A percentile compares a stretch with the other conserved stretches of the same genome.
These are phyloP conservation scores for Beauveria australis DNA, from an alignment of 2,329 filamentous ascomycete genomes.

Conservation along the genomic window DNA sequence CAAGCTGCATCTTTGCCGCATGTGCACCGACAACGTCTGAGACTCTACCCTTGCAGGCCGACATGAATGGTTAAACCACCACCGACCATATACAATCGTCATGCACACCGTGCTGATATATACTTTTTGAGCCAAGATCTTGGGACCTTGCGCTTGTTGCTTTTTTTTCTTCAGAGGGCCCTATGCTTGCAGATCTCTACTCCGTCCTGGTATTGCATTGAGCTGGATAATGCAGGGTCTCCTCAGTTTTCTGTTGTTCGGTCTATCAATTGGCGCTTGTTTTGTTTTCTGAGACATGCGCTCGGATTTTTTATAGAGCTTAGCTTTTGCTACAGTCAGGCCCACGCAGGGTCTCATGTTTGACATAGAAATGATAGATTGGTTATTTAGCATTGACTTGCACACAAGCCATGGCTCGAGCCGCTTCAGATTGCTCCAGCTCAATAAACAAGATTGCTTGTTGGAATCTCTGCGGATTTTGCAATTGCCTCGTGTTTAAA, in stretches of 20 bases:
- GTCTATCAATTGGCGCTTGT: background rate
- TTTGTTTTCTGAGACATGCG: background rate
- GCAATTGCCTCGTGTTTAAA: background rate
- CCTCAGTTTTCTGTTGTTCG: slow-evolving; percentile 1
- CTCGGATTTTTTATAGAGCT: background rate
- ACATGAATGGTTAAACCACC: background rate
- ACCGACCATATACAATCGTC: background rate
- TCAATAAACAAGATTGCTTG: background rate
- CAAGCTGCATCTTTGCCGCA: slow-evolving; percentile 55
- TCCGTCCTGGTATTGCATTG: background rate
- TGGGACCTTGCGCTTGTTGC: background rate
- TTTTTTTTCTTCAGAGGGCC: background rate
- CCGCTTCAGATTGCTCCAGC: background rate
- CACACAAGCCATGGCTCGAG: background rate
- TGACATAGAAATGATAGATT: background rate
- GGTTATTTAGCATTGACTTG: background rate
- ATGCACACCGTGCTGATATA: background rate
- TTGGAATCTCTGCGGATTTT: background rate
- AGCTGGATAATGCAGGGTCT: background rate
- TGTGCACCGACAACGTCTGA: slow-evolving; percentile 3
- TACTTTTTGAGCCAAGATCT: background rate
- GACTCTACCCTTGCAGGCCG: background rate
- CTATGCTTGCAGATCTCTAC: background rate
- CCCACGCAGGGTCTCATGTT: background rate
- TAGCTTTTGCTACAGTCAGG: background rate